Conservation (phyloP, 202 grass and related monocot genomes). For the Musa balbisiana region DNA sequence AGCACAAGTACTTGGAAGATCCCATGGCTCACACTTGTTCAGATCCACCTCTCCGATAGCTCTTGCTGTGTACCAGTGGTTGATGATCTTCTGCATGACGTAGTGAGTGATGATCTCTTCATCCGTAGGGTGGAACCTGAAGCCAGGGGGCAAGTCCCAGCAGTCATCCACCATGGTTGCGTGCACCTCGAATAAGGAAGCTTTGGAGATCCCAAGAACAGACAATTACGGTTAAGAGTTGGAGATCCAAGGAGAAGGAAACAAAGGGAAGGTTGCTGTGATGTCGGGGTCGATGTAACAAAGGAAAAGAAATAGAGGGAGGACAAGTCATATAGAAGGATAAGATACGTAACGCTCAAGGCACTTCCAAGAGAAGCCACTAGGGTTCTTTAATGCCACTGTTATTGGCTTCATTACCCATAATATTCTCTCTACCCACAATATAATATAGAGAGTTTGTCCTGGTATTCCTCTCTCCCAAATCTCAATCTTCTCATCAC, state of each 20-base stretch:
- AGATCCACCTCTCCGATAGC: constrained; percentile 1
- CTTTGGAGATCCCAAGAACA: not conserved
- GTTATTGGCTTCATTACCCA: not conserved
- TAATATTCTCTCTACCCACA: not conserved
- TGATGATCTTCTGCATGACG: not conserved
- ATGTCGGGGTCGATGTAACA: not conserved
- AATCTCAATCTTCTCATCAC: not conserved
- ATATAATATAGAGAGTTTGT: not conserved
- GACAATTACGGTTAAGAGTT: not conserved
- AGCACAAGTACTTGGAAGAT: not conserved
- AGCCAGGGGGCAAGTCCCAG: not conserved
- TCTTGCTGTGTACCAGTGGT: not conserved
- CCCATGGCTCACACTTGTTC: constrained; percentile 12
- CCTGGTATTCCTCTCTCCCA: not conserved
- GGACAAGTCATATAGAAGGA: not conserved
- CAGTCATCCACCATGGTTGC: not conserved
- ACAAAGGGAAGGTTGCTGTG: not conserved
- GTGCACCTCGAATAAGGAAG: not conserved
- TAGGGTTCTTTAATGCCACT: not conserved
- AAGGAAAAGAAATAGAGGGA: not conserved
- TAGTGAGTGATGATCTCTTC: not conserved
- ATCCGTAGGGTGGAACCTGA: constrained; percentile 1
- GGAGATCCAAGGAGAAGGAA: not conserved
- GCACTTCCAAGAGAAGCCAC: not conserved
- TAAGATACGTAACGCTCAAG: not conserved